Conservation (phyloP, 257 asterid genomes). For the Orobanche coerulescens region DNA sequence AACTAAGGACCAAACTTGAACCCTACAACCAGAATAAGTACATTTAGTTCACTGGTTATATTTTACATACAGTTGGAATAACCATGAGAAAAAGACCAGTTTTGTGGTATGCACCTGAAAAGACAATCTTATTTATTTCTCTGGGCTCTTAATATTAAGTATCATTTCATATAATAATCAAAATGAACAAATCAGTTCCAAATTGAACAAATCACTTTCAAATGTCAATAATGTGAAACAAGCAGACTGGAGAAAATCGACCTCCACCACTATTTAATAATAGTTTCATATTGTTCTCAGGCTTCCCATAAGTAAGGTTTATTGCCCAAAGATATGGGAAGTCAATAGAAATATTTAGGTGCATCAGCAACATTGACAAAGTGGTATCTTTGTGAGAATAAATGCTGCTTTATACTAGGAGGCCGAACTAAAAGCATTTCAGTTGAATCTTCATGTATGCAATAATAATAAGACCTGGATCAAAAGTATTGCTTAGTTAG, state of each 20-base stretch:
- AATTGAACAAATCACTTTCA: conserved; percentile 6
- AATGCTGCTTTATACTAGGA: no score
- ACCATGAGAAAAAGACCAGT: not conserved
- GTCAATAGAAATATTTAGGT: no score
- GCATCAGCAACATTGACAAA: no score
- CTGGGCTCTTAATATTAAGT: not conserved
- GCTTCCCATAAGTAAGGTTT: no score
- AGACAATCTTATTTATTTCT: not conserved
- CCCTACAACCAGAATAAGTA: conserved; percentile 48
- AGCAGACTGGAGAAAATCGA: not conserved
- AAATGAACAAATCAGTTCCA: not conserved
- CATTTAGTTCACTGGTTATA: conserved; percentile 2
- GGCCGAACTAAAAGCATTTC: no score
- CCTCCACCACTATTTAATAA: not conserved
- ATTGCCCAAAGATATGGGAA: no score
- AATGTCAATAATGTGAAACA: not conserved
- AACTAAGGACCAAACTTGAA: conserved; percentile 76
- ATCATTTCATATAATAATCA: conserved; percentile 5
- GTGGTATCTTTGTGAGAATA: no score
- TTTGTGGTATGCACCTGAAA: not conserved
- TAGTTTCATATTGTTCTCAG: no score
- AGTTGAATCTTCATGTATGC: no score
- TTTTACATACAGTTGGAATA: not conserved
- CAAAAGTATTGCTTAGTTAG: no score
- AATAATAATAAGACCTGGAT: no score